Evolutionary conservation across 306 rosid species (phyloP).

Genomic region (Fagus sylvatica): DNA sequence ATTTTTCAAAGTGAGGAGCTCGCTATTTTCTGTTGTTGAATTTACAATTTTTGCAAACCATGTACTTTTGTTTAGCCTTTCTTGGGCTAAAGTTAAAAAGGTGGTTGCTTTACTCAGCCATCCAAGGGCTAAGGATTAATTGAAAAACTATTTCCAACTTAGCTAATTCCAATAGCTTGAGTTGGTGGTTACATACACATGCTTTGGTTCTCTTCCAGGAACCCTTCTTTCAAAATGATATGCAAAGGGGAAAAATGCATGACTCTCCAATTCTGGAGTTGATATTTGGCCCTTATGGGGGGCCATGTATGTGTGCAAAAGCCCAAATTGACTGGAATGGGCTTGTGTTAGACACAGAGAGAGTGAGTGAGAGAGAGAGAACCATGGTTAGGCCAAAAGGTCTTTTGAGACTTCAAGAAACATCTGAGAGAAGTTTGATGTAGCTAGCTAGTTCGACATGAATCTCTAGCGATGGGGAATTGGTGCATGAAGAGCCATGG

Average conservation of each 20-base stretch:
- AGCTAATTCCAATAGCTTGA: slow-evolving; percentile 66
- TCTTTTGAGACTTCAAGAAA: slow-evolving; percentile 48
- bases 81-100: slow-evolving; percentile 44
- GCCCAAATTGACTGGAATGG: slow-evolving; percentile 51
- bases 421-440: slow-evolving; percentile 53
- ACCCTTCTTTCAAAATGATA: slow-evolving; percentile 45
- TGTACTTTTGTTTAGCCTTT: slow-evolving; percentile 42
- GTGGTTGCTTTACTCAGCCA: slow-evolving; percentile 39
- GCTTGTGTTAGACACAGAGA: slow-evolving; percentile 54
- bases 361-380: slow-evolving; percentile 46
- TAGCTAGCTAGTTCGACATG: slow-evolving; percentile 39
- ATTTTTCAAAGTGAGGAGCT: slow-evolving; percentile 42
- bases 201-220: slow-evolving; percentile 45
- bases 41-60: slow-evolving; percentile 67
- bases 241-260: slow-evolving; percentile 59
- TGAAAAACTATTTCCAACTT: slow-evolving; percentile 39
- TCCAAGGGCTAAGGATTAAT: slow-evolving; percentile 45
- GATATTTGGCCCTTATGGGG: slow-evolving; percentile 56
- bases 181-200: slow-evolving; percentile 42
- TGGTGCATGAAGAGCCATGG: slow-evolving; percentile 76
- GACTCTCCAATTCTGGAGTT: slow-evolving; percentile 60
- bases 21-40: slow-evolving; percentile 38
- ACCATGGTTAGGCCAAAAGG: slow-evolving; percentile 99
- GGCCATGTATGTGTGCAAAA: slow-evolving; percentile 48
- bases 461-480: slow-evolving; percentile 82